Evolutionary conservation across 352 stramenopile genomes (phyloP).

Genomic region (Phytopythium ostracodes): DNA sequence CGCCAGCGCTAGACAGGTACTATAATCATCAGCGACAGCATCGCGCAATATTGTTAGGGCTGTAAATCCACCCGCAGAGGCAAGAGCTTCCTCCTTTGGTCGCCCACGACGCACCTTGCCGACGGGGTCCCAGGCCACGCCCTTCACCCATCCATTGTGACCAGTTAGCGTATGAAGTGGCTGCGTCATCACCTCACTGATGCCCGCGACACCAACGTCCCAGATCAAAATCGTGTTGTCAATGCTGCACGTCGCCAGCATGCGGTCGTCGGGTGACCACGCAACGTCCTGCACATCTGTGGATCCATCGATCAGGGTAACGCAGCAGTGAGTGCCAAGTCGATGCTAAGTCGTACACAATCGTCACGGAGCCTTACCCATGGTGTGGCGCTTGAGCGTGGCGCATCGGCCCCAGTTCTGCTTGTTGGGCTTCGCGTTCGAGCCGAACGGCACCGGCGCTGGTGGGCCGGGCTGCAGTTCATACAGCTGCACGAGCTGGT

Average conservation of each 20-base stretch:
- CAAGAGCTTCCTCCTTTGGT: background rate
- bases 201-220: conserved; percentile 53
- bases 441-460: conserved; percentile 74
- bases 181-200: conserved; percentile 71
- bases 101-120: conserved; percentile 46
- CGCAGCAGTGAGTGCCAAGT: background rate
- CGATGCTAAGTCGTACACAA: background rate
- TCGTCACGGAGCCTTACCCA: conserved; percentile 40
- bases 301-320: background rate
- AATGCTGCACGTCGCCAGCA: conserved; percentile 87
- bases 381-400: conserved; percentile 81
- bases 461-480: conserved; percentile 61
- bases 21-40: conserved; percentile 11
- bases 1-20: conserved; percentile 83
- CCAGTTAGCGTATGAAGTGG: conserved; percentile 71
- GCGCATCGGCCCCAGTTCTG: conserved; percentile 82
- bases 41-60: background rate
- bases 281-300: conserved; percentile 82
- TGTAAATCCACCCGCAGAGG: background rate
- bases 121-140: conserved; percentile 83
- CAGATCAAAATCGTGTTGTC: conserved; percentile 88
- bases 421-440: conserved; percentile 73
- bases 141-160: conserved; percentile 87
- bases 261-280: conserved; percentile 85
- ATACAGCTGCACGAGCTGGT: conserved; percentile 83